phyloP scores from a whole-genome alignment of 2,329 filamentous ascomycete species.

The Verticillium zaregamsianum region DNA sequence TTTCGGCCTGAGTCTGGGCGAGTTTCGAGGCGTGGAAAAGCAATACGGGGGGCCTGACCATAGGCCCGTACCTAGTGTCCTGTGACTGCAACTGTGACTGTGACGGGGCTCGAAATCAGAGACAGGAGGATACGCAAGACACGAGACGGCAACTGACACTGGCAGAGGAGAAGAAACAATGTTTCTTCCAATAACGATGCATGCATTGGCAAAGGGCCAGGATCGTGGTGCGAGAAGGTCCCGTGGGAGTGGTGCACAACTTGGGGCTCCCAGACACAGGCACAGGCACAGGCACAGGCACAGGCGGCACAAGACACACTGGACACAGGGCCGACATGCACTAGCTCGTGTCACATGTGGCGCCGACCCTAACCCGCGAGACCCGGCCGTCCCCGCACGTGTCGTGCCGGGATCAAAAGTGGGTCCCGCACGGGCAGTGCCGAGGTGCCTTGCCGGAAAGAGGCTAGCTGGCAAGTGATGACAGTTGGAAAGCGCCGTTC shows the following conservation, averaged over 20 bases:
- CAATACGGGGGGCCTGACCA: neutral
- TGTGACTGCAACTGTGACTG: neutral
- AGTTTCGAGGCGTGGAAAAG: neutral
- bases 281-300: neutral
- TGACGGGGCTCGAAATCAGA: too few species aligned
- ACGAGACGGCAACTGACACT: neutral
- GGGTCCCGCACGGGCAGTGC: neutral
- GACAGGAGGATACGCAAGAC: neutral
- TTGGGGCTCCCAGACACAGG: neutral
- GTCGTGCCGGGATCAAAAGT: neutral
- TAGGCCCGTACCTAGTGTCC: neutral
- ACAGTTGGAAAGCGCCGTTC: neutral
- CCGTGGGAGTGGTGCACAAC: neutral
- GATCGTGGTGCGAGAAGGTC: neutral
- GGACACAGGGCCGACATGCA: neutral
- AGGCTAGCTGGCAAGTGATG: neutral
- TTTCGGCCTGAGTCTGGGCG: neutral
- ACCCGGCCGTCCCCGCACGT: neutral
- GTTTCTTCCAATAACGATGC: neutral
- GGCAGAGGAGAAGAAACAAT: neutral
- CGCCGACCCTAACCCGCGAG: neutral
- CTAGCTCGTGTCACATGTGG: neutral
- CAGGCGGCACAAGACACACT: too few species aligned
- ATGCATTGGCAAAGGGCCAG: neutral
- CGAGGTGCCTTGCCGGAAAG: neutral